Evolutionary conservation across 2,329 filamentous ascomycete species (phyloP).

Genomic region (Emmonsiellopsis sp.): DNA sequence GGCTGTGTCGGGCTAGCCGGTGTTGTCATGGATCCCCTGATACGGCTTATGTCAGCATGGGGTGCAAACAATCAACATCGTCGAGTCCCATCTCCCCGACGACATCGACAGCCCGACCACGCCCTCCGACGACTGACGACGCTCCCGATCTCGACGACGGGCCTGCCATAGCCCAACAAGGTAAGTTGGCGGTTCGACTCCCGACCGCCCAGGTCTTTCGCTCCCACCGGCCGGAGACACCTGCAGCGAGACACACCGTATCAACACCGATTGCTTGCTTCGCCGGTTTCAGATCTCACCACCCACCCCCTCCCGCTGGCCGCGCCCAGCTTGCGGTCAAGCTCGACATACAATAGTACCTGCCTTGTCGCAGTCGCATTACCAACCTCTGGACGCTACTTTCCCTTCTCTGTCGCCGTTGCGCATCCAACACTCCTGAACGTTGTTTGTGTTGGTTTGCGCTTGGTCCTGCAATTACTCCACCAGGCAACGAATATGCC

Average conservation of each 20-base stretch:
- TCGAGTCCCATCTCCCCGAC: not conserved
- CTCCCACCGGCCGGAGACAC: not conserved
- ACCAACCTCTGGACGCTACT: too few relatives aligned
- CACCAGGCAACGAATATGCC: conserved; percentile 1
- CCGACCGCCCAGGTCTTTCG: not conserved
- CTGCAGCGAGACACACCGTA: not conserved
- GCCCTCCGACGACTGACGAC: not conserved
- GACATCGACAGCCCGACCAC: not conserved
- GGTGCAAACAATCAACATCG: conserved; percentile 3
- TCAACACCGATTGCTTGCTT: not conserved
- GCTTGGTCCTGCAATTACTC: not conserved
- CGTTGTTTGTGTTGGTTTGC: not conserved
- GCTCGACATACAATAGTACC: not conserved
- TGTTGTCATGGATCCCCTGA: conserved; percentile 5
- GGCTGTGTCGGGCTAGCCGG: not conserved
- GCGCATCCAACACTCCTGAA: not conserved
- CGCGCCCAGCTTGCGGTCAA: not conserved
- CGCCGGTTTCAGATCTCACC: not conserved
- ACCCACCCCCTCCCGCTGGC: not conserved
- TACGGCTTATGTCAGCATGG: conserved; percentile 1
- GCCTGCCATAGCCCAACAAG: not conserved
- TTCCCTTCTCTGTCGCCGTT: not conserved
- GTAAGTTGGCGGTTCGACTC: not conserved
- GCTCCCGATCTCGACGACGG: not conserved
- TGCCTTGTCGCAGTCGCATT: not conserved